Evolutionary conservation across 306 rosid genomes (phyloP).

Genomic region (Quercus dentata): DNA sequence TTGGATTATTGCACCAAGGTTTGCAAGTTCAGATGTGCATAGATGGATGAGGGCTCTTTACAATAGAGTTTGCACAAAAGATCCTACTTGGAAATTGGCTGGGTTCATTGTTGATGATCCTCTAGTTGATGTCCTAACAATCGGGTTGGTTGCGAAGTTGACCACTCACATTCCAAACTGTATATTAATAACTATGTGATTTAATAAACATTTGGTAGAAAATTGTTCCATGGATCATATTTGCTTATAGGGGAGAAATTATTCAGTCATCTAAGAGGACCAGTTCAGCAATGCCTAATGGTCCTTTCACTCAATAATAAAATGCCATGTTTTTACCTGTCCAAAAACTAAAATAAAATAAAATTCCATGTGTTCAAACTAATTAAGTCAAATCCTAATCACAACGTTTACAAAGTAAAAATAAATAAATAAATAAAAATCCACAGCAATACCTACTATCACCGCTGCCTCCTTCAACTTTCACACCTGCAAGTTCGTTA

Average conservation of each 20-base stretch:
- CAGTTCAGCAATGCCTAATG: no score
- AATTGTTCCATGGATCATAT: neutral
- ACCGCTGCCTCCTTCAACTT: no score
- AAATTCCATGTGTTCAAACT: no score
- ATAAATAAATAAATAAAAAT: no score
- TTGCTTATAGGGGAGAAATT: neutral
- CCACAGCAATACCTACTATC: no score
- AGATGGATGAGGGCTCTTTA: conserved; percentile 96
- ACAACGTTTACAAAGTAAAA: no score
- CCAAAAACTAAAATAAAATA: no score
- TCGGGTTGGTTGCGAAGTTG: conserved; percentile 56
- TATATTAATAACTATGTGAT: neutral
- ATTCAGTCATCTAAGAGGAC: no score
- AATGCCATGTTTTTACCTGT: no score
- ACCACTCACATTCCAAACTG: neutral
- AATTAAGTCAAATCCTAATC: no score
- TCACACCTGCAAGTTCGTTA: no score
- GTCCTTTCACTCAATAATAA: no score
- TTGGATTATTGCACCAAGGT: conserved; percentile 76
- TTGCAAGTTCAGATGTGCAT: conserved; percentile 55
- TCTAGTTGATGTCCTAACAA: conserved; percentile 57
- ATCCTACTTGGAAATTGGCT: conserved; percentile 79
- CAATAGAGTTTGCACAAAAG: conserved; percentile 78
- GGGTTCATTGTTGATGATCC: conserved; percentile 93
- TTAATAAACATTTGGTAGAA: neutral